Conservation (phyloP, 1,284 basidiomycete species). For the Heterobasidion occidentale region DNA sequence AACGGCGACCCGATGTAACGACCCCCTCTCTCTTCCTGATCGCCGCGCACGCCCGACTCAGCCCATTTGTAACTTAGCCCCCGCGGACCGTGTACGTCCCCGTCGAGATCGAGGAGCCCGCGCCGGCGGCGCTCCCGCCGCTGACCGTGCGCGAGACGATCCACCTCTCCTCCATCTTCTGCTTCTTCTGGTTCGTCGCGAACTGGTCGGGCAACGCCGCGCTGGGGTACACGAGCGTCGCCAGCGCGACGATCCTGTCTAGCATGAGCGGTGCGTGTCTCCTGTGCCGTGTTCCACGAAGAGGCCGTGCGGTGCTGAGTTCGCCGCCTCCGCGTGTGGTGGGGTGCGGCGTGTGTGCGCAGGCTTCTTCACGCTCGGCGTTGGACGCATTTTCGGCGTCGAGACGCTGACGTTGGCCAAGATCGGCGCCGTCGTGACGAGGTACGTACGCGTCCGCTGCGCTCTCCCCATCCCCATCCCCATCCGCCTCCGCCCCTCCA, state of each 20-base stretch:
- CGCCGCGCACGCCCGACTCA: too few relatives aligned
- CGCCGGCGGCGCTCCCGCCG: slow-evolving; percentile 25
- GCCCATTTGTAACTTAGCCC: not conserved
- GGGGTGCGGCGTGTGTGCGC: slow-evolving; percentile 3
- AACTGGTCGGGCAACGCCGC: slow-evolving; percentile 86
- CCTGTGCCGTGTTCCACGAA: too few relatives aligned
- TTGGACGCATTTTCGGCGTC: slow-evolving; percentile 81
- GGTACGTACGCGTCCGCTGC: slow-evolving; percentile 34
- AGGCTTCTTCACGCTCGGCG: slow-evolving; percentile 92
- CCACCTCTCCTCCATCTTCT: slow-evolving; percentile 70
- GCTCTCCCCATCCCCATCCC: too few relatives aligned
- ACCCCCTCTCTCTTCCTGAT: too few relatives aligned
- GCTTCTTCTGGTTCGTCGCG: slow-evolving; percentile 84
- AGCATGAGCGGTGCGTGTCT: slow-evolving; percentile 74
- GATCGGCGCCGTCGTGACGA: slow-evolving; percentile 73
- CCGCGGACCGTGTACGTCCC: slow-evolving; percentile 5
- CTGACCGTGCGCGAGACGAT: slow-evolving; percentile 71
- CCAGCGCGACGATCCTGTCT: slow-evolving; percentile 84
- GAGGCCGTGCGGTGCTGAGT: too few relatives aligned
- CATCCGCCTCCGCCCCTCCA: too few relatives aligned
- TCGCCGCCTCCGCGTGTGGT: not conserved
- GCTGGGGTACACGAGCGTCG: slow-evolving; percentile 82
- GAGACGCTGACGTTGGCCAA: slow-evolving; percentile 76
- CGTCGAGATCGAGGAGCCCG: slow-evolving; percentile 6
- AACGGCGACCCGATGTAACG: not conserved